Evolutionary conservation across 2,329 filamentous ascomycete genomes (phyloP), one percentile per base, ranked within the genome.

Genomic region (Paraphoma chrysanthemicola): DNA sequence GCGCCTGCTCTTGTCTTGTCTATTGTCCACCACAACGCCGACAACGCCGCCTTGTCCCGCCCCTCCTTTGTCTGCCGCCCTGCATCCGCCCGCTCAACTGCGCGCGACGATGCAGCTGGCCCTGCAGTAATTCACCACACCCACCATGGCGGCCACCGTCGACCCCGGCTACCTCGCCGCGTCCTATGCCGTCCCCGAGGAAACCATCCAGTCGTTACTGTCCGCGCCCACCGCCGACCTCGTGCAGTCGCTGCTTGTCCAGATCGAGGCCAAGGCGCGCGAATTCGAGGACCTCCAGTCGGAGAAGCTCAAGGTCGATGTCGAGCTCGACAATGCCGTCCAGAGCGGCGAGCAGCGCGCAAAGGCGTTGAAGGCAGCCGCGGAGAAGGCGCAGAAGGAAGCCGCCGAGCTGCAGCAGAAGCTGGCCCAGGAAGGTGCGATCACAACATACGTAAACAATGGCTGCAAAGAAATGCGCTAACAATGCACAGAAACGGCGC

Each of bases 321-420:
- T 99, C 44, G 93, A 98, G 80, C 85, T 98, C 7, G 95, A 99
- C 76, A 95, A 92, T 77, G 90, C 90, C 16, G 89, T 97, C 46
- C 89, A 93, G 67, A 90, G 86, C 63, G 89, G 90, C 57, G 94
- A 98, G 73, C 88, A 90, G 23, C 91, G 93, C 77, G 88, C 89
- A 63, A 92, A 94, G 72, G 86, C 88, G 8, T 87, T 95, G 74
- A 96, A 95, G 78, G 83, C 86, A 6, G 91, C 90, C 1, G 86
- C 92, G 44, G 92, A 96, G 60, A 94, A 94, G 75, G 89, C 90
- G 9, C 83, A 93, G 58, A 90, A 91, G 64, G 93, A 97, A 64
- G 86, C 93, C 0, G 90, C 94, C 67, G 90, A 93, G 62, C 82
- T 96, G 45, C 86, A 92, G 48, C 88, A 88, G 73, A 93, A 93